Base-by-base conservation (phyloP, 148 eudicot species). In the Nyssa sinensis region DNA sequence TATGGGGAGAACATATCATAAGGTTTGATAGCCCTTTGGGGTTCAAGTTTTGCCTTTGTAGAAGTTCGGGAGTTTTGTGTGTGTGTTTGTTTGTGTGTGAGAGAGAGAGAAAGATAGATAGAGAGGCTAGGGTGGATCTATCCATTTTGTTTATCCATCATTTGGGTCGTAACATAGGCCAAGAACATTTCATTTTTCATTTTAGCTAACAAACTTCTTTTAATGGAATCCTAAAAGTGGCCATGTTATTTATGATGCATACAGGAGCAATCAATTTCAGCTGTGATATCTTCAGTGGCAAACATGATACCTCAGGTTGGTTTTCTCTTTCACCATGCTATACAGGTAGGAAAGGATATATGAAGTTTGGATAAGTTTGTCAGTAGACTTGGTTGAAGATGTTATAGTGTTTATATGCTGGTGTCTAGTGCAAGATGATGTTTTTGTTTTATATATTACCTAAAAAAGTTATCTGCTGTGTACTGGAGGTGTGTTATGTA, bases 231-330 rank as follows among this genome's bases (percentile, higher is more conserved):
- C 30, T 64, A 31, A n/a, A 33, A 70, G 66, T 47, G 28, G 21
- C 30, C 47, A 59, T 16, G 49, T 62, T 57, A 29, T 35, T 58
- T 73, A 17, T 76, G 12, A 75, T 85, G 71, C 77, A 62, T 72
- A 64, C 88, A 94, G 97, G 98, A 94, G 80, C 88, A 90, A 31
- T 94, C 98, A 69, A 85, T 94, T 77, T 91, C 97, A 75, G 83
- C 95, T 77, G 93, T 94, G 74, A 86, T 94, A 57, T 87, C 89
- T 30, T 89, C 91, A 31, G 88, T 87, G 59, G 91, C 90, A 53
- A 94, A 94, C 81, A 85, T 94, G 83, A 82, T 94, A 51, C 97
- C 98, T 73, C 98, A 94, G 97, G 98, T 91, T 75, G 67, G 81
- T 72, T 71, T 61, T 76, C 65, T 44, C 53, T 44, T 58, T 44